Evolutionary conservation across 2,329 filamentous ascomycete species (phyloP).

Genomic region (Stenocarpella maydis): DNA sequence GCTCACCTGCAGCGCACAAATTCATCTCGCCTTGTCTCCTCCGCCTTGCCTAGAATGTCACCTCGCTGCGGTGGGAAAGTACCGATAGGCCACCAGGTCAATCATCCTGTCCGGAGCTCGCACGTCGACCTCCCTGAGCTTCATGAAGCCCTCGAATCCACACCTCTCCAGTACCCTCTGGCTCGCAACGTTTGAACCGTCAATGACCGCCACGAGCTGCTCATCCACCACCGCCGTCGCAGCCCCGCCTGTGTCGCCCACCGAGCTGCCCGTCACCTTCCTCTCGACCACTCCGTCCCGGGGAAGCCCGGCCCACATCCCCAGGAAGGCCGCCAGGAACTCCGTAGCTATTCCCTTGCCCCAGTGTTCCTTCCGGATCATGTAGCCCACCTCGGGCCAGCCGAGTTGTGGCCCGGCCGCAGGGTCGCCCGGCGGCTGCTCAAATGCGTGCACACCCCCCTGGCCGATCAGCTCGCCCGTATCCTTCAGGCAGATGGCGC

Average conservation of each 20-base stretch:
- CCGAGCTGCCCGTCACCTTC: slow-evolving; percentile 50
- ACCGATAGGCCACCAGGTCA: slow-evolving; percentile 39
- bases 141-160: slow-evolving; percentile 57
- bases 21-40: not conserved
- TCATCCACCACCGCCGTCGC: slow-evolving; percentile 49
- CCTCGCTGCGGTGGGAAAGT: slow-evolving; percentile 42
- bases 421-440: slow-evolving; percentile 47
- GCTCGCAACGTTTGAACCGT: slow-evolving; percentile 60
- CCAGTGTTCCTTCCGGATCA: slow-evolving; percentile 62
- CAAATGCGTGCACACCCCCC: slow-evolving; percentile 52
- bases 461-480: slow-evolving; percentile 61
- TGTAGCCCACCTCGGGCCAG: slow-evolving; percentile 68
- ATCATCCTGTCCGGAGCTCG: slow-evolving; percentile 29
- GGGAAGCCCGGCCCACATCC: slow-evolving; percentile 58
- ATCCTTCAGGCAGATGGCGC: slow-evolving; percentile 56
- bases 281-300: slow-evolving; percentile 51
- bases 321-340: slow-evolving; percentile 57
- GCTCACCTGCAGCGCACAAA: not conserved
- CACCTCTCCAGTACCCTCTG: slow-evolving; percentile 63
- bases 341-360: slow-evolving; percentile 65
- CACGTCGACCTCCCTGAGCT: slow-evolving; percentile 42
- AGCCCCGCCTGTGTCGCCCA: slow-evolving; percentile 35
- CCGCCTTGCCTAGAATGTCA: slow-evolving; percentile 3
- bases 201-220: slow-evolving; percentile 56
- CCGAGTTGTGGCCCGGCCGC: slow-evolving; percentile 10